Base-by-base conservation (phyloP, 2,329 filamentous ascomycete species). In the Penicillium polonicum region DNA sequence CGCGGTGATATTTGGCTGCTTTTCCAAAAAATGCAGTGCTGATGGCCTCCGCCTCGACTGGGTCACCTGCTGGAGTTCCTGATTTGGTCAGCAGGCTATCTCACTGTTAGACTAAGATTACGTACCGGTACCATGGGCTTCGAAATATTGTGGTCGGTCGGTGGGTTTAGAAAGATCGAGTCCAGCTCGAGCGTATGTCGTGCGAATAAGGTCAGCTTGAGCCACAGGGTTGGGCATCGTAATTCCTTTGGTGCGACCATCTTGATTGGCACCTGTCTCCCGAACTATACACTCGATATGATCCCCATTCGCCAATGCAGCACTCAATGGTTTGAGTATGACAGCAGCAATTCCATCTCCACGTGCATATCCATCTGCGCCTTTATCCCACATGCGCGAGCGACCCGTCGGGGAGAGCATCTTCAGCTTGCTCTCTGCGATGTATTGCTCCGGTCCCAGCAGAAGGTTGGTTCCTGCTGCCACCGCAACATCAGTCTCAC, bases 341-440 rank as follows among this genome's bases (percentile, higher is more conserved):
- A 86, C 60, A 0, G 74, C 70, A 0, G 77, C 77, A 12, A 83
- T 68, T 0, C 82, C 83, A 51, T 86, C 84, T 12, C 80, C 82
- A 0, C 82, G 76, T 29, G 74, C 80, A 66, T 76, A 83, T 8
- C 81, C 83, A 60, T 83, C 70, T 0, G 80, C 83, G 2, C 66
- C 67, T 2, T 65, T 70, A 60, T 80, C 77, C 70, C 74, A 81
- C 70, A 76, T 81, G 49, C 78, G 79, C 15, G 79, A 84, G 38
- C 79, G 75, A 1, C 82, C 82, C 0, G 78, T 77, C 31, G 82
- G 78, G 1, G 81, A 82, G 25, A 86, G 77, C 48, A 84, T 67
- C 66, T 79, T 61, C 21, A 70, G 55, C 25, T 72, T 70, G 48
- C 67, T 68, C 55, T 70, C 65, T 5, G 69, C 66, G 10, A 75